A percentile compares a stretch with the other conserved stretches of the same genome.
phyloP scores from a whole-genome alignment of 1,284 basidiomycete species.

The Phellopilus nigrolimitatus region DNA sequence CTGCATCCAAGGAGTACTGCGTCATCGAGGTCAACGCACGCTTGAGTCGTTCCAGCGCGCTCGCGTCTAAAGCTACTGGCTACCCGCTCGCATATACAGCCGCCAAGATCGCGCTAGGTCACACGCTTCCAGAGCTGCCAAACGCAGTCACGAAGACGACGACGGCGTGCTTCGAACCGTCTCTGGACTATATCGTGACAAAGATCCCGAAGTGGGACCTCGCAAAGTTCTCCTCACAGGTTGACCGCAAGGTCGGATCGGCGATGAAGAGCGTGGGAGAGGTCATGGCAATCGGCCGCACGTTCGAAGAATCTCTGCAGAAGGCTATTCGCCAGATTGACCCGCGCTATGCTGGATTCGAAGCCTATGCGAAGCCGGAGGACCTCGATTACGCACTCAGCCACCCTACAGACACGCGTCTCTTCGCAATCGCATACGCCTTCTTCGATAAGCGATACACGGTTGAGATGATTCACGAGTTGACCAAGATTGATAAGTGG shows the following conservation, averaged over 20 bases:
- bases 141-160: constrained; percentile 99
- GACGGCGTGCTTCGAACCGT: constrained; percentile 99
- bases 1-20: constrained; percentile 89
- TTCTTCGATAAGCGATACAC: constrained; percentile 94
- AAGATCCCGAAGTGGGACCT: constrained; percentile 99
- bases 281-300: constrained; percentile 99
- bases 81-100: constrained; percentile 99
- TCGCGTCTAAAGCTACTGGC: constrained; percentile 98
- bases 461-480: constrained; percentile 93
- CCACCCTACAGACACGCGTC: constrained; percentile 83
- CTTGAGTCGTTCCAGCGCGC: constrained; percentile 94
- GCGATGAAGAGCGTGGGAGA: constrained; percentile 99
- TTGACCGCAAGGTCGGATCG: constrained; percentile 93
- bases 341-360: constrained; percentile 67
- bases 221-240: constrained; percentile 92
- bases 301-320: constrained; percentile 97
- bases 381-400: constrained; percentile 76
- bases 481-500: constrained; percentile 99
- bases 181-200: constrained; percentile 98
- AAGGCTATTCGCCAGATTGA: constrained; percentile 98
- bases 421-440: constrained; percentile 97
- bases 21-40: constrained; percentile 98
- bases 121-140: constrained; percentile 96
- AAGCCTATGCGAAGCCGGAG: constrained; percentile 32
- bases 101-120: constrained; percentile 98